Conservation (phyloP, 2,329 filamentous ascomycete species). For the Calonectria montana region DNA sequence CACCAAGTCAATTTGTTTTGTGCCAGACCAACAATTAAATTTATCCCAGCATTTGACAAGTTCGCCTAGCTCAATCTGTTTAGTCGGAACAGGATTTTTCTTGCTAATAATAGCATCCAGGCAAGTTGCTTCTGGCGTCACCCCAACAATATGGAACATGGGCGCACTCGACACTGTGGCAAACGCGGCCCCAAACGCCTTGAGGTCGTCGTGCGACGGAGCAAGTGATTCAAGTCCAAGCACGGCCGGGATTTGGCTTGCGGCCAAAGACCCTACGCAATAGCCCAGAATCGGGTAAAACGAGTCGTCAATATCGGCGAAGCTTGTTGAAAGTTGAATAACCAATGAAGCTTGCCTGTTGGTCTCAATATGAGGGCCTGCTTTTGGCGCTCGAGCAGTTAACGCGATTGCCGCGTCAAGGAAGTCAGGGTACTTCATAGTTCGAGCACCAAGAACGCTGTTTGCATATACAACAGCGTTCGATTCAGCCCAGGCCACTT, state of each 20-base stretch:
- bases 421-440: constrained; percentile 34
- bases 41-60: constrained; percentile 18
- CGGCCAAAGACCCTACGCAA: constrained; percentile 24
- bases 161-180: constrained; percentile 35
- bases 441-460: constrained; percentile 34
- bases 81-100: background rate
- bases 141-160: constrained; percentile 35
- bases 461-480: constrained; percentile 39
- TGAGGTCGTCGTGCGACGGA: constrained; percentile 32
- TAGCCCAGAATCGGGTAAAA: constrained; percentile 35
- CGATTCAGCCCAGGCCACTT: constrained; percentile 33
- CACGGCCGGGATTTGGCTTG: constrained; percentile 28
- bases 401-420: constrained; percentile 32
- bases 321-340: background rate
- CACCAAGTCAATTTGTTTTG: constrained; percentile 21
- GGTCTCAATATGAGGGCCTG: constrained; percentile 20
- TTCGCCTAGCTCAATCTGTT: constrained; percentile 13
- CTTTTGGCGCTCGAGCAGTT: constrained; percentile 31
- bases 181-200: constrained; percentile 34
- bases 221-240: constrained; percentile 20
- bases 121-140: constrained; percentile 31
- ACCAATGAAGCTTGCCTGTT: constrained; percentile 23
- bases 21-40: constrained; percentile 19
- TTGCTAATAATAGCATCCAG: background rate
- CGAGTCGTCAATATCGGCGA: constrained; percentile 26